phyloP scores from a whole-genome alignment of 345 rosid species.

The Jatropha curcas region DNA sequence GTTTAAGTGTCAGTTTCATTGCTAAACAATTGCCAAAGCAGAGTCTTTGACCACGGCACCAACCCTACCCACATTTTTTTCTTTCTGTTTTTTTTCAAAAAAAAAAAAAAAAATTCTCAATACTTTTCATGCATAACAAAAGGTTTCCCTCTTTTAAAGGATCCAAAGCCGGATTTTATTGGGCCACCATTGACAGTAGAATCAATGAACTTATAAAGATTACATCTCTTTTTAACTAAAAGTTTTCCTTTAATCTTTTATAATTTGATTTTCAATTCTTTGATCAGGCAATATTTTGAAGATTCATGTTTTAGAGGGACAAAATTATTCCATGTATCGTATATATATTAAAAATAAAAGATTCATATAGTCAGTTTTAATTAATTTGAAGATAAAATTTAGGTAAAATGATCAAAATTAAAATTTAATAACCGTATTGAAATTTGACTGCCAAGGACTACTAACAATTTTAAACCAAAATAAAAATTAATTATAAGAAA shows the following conservation, averaged over 20 bases:
- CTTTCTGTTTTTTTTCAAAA: not conserved
- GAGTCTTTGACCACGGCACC: constrained; percentile 21
- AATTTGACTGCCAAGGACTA: too few species aligned
- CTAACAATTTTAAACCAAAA: too few species aligned
- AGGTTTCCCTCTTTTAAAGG: constrained; percentile 15
- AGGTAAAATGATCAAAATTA: too few species aligned
- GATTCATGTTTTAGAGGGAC: not conserved
- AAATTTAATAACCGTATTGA: too few species aligned
- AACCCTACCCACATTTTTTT: not conserved
- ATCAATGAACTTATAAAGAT: too few species aligned
- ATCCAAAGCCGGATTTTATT: constrained; percentile 15
- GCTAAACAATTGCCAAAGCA: not conserved
- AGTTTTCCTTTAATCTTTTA: not conserved
- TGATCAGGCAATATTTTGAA: not conserved
- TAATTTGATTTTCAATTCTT: not conserved
- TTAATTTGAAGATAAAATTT: too few species aligned
- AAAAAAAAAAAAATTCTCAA: too few species aligned
- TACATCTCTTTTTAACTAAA: not conserved
- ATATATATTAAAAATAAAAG: too few species aligned
- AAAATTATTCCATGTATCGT: too few species aligned
- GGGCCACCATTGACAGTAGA: not conserved
- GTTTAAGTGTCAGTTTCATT: not conserved
- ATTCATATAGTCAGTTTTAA: too few species aligned
- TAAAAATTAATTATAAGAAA: too few species aligned
- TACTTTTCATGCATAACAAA: not conserved